Evolutionary conservation across 129 eudicot genomes (phyloP), one percentile per base, ranked within the genome.

Genomic region (Sambucus nigra): DNA sequence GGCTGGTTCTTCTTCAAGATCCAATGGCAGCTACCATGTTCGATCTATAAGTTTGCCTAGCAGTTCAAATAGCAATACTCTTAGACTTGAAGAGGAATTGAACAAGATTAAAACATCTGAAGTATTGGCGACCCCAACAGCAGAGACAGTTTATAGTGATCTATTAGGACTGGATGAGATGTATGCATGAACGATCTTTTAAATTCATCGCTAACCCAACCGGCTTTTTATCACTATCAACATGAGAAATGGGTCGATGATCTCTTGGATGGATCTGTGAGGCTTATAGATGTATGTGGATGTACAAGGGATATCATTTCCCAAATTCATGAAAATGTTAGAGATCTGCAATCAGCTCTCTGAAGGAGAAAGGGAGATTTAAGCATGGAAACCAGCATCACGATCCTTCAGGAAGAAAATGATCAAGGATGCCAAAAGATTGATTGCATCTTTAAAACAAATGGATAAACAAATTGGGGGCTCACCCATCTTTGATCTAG

Each of bases 31-130:
- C 23, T 63, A 48, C 44, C 75, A 73, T 22, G 51, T 66, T 10
- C 67, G 87, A 51, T 80, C 87, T 12, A 51, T 75, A 58, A 80
- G 87, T 33, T 65, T 80, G 69, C 87, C 87, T 26, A 27, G 60
- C 15, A 24, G 73, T 39, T 73, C 81, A 38, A 74, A 80, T 59
- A 73, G 79, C 27, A 71, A 65, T 35, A 80, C 75, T 26, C 65
- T 67, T 35, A 75, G 65, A 35, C 59, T 79, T 0, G 82, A 75
- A 59, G 70, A 75, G 39, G 69, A 71, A 64, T 68, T 80, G 14
- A 67, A 63, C 67, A 76, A 80, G n/a, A 53, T 80, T 33, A 50
- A 63, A 60, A 63, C 72, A 53, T 63, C 63, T 68, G 86, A 74
- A 53, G 68, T 64, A 13, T 56, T 69, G 17, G 50, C 75, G 3